Base-by-base conservation (phyloP, 768 basidiomycete genomes). In the Serendipita sp. region DNA sequence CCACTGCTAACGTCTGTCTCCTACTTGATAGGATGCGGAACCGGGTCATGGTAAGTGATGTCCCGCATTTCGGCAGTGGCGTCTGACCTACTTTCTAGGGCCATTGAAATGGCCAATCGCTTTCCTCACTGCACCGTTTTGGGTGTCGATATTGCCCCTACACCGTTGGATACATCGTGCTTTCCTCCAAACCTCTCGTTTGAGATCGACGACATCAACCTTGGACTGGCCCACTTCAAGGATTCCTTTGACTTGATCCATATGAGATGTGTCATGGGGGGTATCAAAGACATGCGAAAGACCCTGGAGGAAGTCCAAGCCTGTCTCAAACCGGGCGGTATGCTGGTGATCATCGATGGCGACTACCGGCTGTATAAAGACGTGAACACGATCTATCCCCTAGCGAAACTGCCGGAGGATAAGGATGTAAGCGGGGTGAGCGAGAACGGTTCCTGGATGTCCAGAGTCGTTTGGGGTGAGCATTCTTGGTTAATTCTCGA, bases 161-260 rank as follows among this genome's bases (percentile, higher is more conserved):
- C 53, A 28, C 53, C 53, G 11, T 2, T 58, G 17, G 53, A 58
- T 31, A 4, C 26, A 3, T 17, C 17, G 7, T 50, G 7, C n/a
- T 31, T 58, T 2, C 53, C 53, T 26, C 53, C 53, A 58, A 58
- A 58, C 26, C 53, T 58, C 13, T 58, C 53, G 22, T 34, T 58
- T 28, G 53, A 58, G 31, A 58, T 58, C 28, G 53, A 58, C 53
- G 53, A 58, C 26, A 24, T 58, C 17, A 58, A 58, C 53, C 33
- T 30, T 33, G 53, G 53, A 9, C 53, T 58, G 11, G 11, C 17
- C 9, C 53, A 58, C 53, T 58, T 58, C 28, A 9, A 28, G 9
- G 30, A 58, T 31, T 31, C 22, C 13, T 58, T 58, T 31, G 53
- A 58, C 53, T n/a, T 58, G 3, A 24, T 58, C 11, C 53, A 58